Conservation (phyloP, 2,329 filamentous ascomycete genomes). For the Xylariaceae sp. region DNA sequence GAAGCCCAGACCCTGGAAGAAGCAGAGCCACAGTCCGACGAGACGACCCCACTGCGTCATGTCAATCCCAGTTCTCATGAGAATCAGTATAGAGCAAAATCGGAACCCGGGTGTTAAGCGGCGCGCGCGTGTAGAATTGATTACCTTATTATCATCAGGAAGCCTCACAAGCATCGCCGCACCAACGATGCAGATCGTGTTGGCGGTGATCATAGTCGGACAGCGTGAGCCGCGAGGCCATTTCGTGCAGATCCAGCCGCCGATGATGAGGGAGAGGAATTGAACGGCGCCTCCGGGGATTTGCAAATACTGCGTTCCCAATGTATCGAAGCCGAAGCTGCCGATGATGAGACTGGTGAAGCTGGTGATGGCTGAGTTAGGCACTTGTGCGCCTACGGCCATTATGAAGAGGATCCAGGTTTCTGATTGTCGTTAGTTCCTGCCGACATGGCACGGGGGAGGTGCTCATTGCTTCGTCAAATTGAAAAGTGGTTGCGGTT, state of each 20-base stretch:
- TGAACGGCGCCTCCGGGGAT: conserved; percentile 56
- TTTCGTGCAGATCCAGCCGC: conserved; percentile 47
- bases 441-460: not conserved
- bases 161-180: conserved; percentile 47
- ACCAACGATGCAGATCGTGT: conserved; percentile 49
- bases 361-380: conserved; percentile 51
- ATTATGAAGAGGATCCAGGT: conserved; percentile 52
- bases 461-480: too few species aligned
- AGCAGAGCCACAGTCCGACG: conserved; percentile 49
- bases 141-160: conserved; percentile 41
- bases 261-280: conserved; percentile 46
- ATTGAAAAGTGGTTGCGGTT: not conserved
- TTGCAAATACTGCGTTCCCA: conserved; percentile 52
- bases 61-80: not conserved
- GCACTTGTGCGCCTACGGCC: conserved; percentile 48
- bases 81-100: too few species aligned
- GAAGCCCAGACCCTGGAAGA: conserved; percentile 32
- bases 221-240: conserved; percentile 46
- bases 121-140: not conserved
- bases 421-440: conserved; percentile 26
- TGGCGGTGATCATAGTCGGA: conserved; percentile 51
- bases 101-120: too few species aligned
- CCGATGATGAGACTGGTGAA: conserved; percentile 27
- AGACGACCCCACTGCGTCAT: conserved; percentile 45
- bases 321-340: conserved; percentile 37